Evolutionary conservation across 495 filamentous ascomycete genomes (phyloP), one percentile per base, ranked within the genome.

Genomic region (Aspergillus heteromorphus): DNA sequence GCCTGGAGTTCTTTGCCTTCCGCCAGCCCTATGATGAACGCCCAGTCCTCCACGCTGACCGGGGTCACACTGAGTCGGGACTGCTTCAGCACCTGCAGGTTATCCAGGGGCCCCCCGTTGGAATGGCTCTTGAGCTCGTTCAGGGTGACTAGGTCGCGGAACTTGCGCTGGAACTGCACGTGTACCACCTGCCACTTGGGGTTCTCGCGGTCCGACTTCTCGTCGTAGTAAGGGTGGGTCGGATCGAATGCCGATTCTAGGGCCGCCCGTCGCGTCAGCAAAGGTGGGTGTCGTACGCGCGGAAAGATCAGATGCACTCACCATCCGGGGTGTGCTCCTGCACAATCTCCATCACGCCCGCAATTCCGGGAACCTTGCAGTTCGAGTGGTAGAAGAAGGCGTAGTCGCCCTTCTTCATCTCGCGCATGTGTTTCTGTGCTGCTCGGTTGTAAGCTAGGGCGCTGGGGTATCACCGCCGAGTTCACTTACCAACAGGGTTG

Each of bases 351-450:
- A 97, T 95, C 7, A 87, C 82, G n/a, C 93, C 93, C 4, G 85
- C 91, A 48, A 98, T 88, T 2, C 90, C 92, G 0, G 93, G 92
- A 27, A 84, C 79, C 69, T 93, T 95, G 73, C 87, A 91, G 64
- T 91, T 95, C n/a, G 87, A 92, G 73, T 96, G 92, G 66, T 98
- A 98, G 75, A 98, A 97, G 73, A 98, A 96, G 31, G 91, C 92
- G 40, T 88, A 74, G 57, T 98, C 93, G 38, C 93, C 92, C 58
- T 85, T 82, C 67, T 87, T 89, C 93, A 97, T 98, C 5, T 84
- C 78, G 1, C 86, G 83, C 66, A 98, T 83, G 65, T 96, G 89
- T 64, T 96, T 96, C 36, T 87, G 80, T 14, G 92, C 90, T 74
- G 62, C 53, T 48, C 10, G 13, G 11, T 30, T 57, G 53, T 73